Conservation (phyloP, 441 rosid species). For the Pelargonium fulgidum region DNA sequence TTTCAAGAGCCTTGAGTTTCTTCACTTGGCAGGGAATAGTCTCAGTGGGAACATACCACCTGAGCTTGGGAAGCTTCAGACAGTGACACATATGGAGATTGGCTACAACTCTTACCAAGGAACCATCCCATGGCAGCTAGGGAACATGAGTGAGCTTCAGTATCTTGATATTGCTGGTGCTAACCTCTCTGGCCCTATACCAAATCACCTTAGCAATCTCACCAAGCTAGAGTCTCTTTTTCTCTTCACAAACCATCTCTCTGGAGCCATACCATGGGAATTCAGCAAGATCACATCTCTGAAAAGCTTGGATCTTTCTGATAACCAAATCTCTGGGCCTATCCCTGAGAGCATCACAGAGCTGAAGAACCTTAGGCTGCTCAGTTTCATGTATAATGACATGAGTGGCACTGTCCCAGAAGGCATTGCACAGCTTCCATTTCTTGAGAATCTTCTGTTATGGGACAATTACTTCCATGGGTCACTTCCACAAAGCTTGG, state of each 20-base stretch:
- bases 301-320: conserved; percentile 75
- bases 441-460: conserved; percentile 63
- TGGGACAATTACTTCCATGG: conserved; percentile 89
- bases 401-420: conserved; percentile 80
- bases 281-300: conserved; percentile 47
- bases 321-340: conserved; percentile 62
- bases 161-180: conserved; percentile 87
- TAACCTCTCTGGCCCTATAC: conserved; percentile 63
- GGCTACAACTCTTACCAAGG: conserved; percentile 79
- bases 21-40: conserved; percentile 80
- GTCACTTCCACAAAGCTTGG: conserved; percentile 65
- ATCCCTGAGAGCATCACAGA: conserved; percentile 71
- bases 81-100: conserved; percentile 84
- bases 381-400: conserved; percentile 78
- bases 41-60: conserved; percentile 57
- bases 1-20: conserved; percentile 58
- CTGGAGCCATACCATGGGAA: conserved; percentile 64
- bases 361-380: conserved; percentile 59
- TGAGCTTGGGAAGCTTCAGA: conserved; percentile 58
- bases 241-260: conserved; percentile 68
- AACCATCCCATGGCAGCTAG: conserved; percentile 63
- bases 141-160: conserved; percentile 64
- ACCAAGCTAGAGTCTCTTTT: conserved; percentile 74
- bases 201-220: conserved; percentile 59
- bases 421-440: conserved; percentile 67